Evolutionary conservation across 2,329 filamentous ascomycete genomes (phyloP).

Genomic region (Polychaeton citri): DNA sequence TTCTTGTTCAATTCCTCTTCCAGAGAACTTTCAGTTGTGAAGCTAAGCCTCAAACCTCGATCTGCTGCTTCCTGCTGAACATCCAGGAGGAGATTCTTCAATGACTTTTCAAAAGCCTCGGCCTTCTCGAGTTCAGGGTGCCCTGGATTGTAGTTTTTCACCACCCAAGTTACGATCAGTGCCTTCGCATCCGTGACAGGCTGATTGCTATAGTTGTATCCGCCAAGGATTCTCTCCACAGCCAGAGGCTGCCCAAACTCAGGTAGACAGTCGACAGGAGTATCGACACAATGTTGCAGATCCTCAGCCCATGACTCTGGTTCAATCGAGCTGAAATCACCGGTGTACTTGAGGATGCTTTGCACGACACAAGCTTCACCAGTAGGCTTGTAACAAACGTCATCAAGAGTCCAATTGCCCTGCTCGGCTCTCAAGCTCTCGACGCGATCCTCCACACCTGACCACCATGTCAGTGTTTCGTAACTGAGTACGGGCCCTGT

Average conservation of each 20-base stretch:
- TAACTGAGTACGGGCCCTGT: slow-evolving; percentile 67
- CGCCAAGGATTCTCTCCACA: slow-evolving; percentile 74
- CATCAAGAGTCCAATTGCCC: slow-evolving; percentile 56
- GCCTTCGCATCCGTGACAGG: slow-evolving; percentile 59
- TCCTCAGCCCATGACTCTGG: slow-evolving; percentile 58
- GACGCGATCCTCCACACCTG: slow-evolving; percentile 71
- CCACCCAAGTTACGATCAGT: slow-evolving; percentile 85
- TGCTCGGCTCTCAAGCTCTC: slow-evolving; percentile 56
- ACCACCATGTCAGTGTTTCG: slow-evolving; percentile 87
- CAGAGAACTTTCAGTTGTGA: slow-evolving; percentile 88
- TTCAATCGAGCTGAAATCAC: slow-evolving; percentile 44
- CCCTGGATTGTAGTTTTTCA: slow-evolving; percentile 71
- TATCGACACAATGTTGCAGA: slow-evolving; percentile 59
- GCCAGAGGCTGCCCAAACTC: slow-evolving; percentile 81
- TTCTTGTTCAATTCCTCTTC: slow-evolving; percentile 96
- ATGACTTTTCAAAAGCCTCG: slow-evolving; percentile 76
- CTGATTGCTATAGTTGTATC: slow-evolving; percentile 48
- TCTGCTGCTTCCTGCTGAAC: slow-evolving; percentile 66
- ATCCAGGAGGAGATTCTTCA: slow-evolving; percentile 61
- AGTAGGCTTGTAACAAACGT: slow-evolving; percentile 90
- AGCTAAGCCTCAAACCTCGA: slow-evolving; percentile 75
- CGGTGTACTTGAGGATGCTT: slow-evolving; percentile 74
- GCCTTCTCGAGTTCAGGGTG: slow-evolving; percentile 57
- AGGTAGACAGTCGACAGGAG: slow-evolving; percentile 62
- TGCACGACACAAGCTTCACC: slow-evolving; percentile 84